Percentiles rank a stretch among this genome's conserved stretches.
phyloP scores from a whole-genome alignment of 2,329 filamentous ascomycete species.

The Bretziella fagacearum region DNA sequence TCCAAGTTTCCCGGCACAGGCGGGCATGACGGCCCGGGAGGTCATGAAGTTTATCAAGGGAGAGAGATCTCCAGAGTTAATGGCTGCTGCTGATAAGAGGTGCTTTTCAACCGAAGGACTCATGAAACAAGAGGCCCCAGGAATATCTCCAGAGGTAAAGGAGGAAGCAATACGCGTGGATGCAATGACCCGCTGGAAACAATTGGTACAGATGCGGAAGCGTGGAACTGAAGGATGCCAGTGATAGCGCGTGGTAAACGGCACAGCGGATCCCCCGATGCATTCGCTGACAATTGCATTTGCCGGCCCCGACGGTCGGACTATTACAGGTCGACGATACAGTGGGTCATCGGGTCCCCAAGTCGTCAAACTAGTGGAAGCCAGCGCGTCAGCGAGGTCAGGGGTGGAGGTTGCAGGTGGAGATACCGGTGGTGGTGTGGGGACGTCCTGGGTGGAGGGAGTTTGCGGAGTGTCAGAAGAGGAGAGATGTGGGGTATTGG shows the following conservation, averaged over 20 bases:
- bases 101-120: neutral
- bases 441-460: no score
- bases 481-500: neutral
- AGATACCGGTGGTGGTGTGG: neutral
- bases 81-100: neutral
- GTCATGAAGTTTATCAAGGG: constrained; percentile 4
- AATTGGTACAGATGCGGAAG: constrained; percentile 26
- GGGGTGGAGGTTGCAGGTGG: neutral
- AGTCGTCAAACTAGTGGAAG: neutral
- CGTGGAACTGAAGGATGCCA: constrained; percentile 18
- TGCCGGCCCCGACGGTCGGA: constrained; percentile 1
- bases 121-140: constrained; percentile 6
- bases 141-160: constrained; percentile 17
- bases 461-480: no score
- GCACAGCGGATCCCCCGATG: constrained; percentile 13
- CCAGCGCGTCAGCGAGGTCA: neutral
- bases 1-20: constrained; percentile 20
- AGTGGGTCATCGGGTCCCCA: constrained; percentile 9
- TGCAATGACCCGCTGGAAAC: constrained; percentile 25
- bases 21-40: neutral
- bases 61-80: neutral
- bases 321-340: neutral
- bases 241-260: constrained; percentile 22
- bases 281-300: constrained; percentile 5
- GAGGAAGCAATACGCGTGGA: constrained; percentile 18